These are phyloP conservation scores for Naganishia kalamii DNA, from an alignment of 768 basidiomycete genomes.

Conservation along the genomic window DNA sequence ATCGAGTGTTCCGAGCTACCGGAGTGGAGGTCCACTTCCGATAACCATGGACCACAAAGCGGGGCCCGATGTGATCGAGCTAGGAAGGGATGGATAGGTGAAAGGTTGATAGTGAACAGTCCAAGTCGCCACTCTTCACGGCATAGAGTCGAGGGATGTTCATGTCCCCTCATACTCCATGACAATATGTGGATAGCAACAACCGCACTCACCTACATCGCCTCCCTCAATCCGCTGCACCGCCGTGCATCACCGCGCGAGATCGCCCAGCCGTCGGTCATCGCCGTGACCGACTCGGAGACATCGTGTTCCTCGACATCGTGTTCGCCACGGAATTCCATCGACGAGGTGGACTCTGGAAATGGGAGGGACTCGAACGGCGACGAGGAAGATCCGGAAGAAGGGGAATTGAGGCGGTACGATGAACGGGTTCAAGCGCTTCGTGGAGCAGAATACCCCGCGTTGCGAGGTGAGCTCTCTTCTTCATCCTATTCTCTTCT, in stretches of 20 bases:
- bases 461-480: conserved; percentile 18
- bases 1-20: not conserved
- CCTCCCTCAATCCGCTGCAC: not conserved
- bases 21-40: conserved; percentile 2
- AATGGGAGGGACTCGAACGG: too few species aligned
- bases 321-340: not conserved
- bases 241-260: not conserved
- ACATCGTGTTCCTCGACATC: conserved; percentile 9
- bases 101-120: not conserved
- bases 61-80: conserved; percentile 3
- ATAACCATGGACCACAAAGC: not conserved
- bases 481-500: not conserved
- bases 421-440: conserved; percentile 4
- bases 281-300: not conserved
- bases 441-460: conserved; percentile 22
- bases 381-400: not conserved
- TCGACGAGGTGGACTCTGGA: not conserved
- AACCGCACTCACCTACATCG: not conserved
- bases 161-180: not conserved
- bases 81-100: not conserved
- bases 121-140: not conserved
- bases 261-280: not conserved
- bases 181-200: conserved; percentile 11
- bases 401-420: not conserved
- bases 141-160: not conserved